Base-by-base conservation (phyloP, 139 green algal species). In the Coelastrella sp. region DNA sequence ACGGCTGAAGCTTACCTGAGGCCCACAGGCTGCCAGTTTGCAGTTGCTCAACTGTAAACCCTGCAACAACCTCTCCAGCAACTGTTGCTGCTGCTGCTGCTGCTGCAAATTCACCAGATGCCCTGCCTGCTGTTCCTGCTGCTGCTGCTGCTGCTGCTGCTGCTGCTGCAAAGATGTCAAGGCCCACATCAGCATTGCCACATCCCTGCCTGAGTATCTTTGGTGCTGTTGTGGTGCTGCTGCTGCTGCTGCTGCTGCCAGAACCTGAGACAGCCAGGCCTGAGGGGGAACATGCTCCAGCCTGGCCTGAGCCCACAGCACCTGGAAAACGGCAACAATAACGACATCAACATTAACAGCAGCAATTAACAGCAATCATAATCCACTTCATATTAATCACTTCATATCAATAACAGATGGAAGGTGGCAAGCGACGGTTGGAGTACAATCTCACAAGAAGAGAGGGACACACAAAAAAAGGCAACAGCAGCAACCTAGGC, bases 1-100 rank as follows among this genome's bases (percentile, higher is more conserved):
- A n/a, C n/a, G n/a, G n/a, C n/a, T n/a, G n/a, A n/a, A n/a, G 35
- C 84, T 22, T 35, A 90, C 86, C 86, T 83, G 86, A 3, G 75
- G 14, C 7, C 25, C 63, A 12, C 14, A 22, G 19, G 25, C 56
- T 6, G 66, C 15, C 74, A 84, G 73, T 59, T 90, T 90, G 24
- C 60, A 83, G 58, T 73, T 90, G 75, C 86, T 90, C 74, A 74
- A 19, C 59, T 56, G 22, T 11, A 90, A 8, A 12, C 49, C 24
- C 8, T 24, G 35, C 66, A 88, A 68, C 35, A 88, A 57, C 11
- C 49, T 17, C 59, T 25, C n/a, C 75, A 84, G 17, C 74, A 90
- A 63, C 86, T 66, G 59, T 15, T 70, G 79, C 58, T 68, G 49
- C 79, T 85, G 78, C 78, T 85, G 79, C 79, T 68, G 79, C 27